phyloP scores from a whole-genome alignment of 2,329 filamentous ascomycete species.

The Phyllosticta ampelicida region DNA sequence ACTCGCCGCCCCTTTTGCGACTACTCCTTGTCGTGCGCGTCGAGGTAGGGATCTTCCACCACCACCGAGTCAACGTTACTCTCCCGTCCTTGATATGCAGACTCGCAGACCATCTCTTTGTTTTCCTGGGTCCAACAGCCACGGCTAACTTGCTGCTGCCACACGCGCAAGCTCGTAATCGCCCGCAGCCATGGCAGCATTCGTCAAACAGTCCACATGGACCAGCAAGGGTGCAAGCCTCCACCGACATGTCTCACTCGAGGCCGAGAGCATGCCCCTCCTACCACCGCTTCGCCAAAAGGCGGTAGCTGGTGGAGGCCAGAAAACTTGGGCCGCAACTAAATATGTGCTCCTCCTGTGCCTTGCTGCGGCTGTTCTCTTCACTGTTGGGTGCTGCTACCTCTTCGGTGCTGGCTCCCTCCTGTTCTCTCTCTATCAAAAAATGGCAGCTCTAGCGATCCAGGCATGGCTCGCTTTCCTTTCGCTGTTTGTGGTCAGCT shows the following conservation, averaged over 20 bases:
- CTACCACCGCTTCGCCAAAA: conserved; percentile 1
- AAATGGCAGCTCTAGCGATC: conserved; percentile 2
- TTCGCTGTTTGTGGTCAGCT: conserved; percentile 1
- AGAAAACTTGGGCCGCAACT: background rate
- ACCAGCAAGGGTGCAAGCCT: background rate
- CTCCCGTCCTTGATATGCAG: conserved; percentile 1
- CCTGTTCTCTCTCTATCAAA: conserved; percentile 2
- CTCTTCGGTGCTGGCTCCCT: conserved; percentile 1
- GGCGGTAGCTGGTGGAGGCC: background rate
- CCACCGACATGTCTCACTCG: conserved; percentile 5
- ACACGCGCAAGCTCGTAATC: conserved; percentile 11
- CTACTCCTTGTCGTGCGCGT: background rate
- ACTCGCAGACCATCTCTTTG: conserved; percentile 2
- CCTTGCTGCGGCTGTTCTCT: conserved; percentile 2
- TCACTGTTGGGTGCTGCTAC: conserved; percentile 6
- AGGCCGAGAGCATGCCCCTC: conserved; percentile 7
- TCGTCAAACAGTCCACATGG: conserved; percentile 8
- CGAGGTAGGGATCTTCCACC: conserved; percentile 1
- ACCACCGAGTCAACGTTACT: background rate
- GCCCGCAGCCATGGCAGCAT: conserved; percentile 8
- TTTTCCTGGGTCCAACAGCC: conserved; percentile 2
- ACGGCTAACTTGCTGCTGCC: conserved; percentile 8
- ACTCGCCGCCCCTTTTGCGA: conserved; percentile 6
- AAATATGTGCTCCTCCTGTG: conserved; percentile 9
- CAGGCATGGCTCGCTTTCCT: conserved; percentile 1